Evolutionary conservation across 352 stramenopile species (phyloP), one percentile per base, ranked within the genome.

Genomic region (Phytophthora megakarya): DNA sequence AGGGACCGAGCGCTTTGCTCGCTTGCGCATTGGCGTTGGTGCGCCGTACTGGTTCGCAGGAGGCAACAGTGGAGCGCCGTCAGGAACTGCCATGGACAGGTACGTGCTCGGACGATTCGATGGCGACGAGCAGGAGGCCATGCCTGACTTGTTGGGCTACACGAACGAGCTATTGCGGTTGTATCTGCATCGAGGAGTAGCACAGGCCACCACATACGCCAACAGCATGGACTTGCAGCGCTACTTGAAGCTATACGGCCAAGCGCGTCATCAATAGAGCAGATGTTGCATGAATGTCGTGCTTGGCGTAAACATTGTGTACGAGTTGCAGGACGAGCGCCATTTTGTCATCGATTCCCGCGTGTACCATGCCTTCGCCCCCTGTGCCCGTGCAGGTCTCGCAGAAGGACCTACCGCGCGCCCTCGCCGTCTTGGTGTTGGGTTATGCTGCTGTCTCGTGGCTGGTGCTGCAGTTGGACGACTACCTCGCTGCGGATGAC

Each of bases 81-180:
- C 87, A 0, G 85, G 86, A n/a, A 90, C 86, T 3, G 82, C 84
- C 15, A 91, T 96, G 70, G 82, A 93, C 75, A 90, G 89, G 60
- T 93, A 81, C 30, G 88, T 96, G 19, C 70, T 96, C 11, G 81
- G 64, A 28, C 79, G 82, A 10, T 96, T 96, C 54, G 82, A 88
- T 35, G 72, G 81, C 3, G 76, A 93, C 55, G 88, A 96, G 45
- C 83, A 93, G 45, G 86, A 93, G n/a, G 65, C 75, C 16, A 78
- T 94, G 70, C 63, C 70, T 0, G 56, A 78, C 22, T 73, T 96
- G 15, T 49, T 95, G 12, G 55, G 63, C 30, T 95, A 92, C 58
- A 76, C 81, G 18, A 81, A 88, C 46, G 88, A 93, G 53, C 46
- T 96, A n/a, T 53, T 96, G 54, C 80, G 86, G 9, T 57, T 96